A percentile compares a stretch with the other conserved stretches of the same genome.
phyloP scores from a whole-genome alignment of 1,284 basidiomycete species.

The Sparassis latifolia region DNA sequence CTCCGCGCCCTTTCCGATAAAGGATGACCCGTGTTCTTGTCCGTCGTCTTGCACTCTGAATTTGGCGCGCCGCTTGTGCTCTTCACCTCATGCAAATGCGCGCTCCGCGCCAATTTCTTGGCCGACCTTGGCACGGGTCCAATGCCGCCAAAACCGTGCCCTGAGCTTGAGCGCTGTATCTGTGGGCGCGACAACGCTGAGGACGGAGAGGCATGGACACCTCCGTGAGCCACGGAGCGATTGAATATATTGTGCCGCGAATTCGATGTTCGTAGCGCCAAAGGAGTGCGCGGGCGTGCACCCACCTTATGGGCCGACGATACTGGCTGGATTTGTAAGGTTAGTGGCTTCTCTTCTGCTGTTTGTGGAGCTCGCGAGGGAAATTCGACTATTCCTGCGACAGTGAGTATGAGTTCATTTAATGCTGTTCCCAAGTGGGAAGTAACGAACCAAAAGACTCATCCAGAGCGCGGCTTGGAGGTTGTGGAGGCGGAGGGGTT shows the following conservation, averaged over 20 bases:
- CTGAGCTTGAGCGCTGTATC: conserved; percentile 42
- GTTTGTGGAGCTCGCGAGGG: conserved; percentile 14
- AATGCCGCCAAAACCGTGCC: conserved; percentile 27
- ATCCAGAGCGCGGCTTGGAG: neutral
- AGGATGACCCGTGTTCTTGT: neutral
- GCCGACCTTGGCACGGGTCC: conserved; percentile 38
- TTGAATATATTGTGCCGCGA: conserved; percentile 14
- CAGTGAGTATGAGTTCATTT: no score
- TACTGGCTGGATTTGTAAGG: conserved; percentile 11
- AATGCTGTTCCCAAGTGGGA: no score
- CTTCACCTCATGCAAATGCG: conserved; percentile 67
- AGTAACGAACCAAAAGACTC: neutral
- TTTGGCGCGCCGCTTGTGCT: neutral
- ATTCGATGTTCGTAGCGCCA: conserved; percentile 15
- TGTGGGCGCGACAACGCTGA: conserved; percentile 24
- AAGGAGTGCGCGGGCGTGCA: conserved; percentile 22
- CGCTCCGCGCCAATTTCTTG: conserved; percentile 58
- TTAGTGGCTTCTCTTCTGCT: conserved; percentile 8
- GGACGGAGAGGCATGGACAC: conserved; percentile 4
- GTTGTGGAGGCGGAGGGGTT: conserved; percentile 12
- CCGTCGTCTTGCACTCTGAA: neutral
- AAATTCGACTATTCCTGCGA: conserved; percentile 15
- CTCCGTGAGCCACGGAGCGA: conserved; percentile 7
- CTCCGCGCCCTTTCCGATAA: neutral
- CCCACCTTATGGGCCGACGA: conserved; percentile 8